Conservation (phyloP, 352 stramenopile genomes). For the Aphanomyces invadans region DNA sequence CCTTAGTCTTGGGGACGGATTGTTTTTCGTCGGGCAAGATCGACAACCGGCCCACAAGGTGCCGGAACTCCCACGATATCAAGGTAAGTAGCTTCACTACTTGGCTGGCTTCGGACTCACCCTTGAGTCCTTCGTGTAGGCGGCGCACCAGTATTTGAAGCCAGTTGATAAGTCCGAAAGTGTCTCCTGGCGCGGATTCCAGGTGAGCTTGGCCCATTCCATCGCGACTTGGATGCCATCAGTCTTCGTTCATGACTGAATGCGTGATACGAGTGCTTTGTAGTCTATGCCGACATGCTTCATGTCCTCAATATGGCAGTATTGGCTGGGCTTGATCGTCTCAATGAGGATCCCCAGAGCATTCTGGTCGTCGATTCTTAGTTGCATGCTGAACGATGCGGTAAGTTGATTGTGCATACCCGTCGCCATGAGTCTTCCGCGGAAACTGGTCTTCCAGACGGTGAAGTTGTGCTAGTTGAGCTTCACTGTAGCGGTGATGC, state of each 20-base stretch:
- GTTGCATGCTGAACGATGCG: neutral
- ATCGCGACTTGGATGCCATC: neutral
- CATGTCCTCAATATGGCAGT: neutral
- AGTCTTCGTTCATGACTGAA: neutral
- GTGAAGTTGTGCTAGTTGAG: neutral
- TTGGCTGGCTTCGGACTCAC: neutral
- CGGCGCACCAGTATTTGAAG: neutral
- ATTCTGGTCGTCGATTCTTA: neutral
- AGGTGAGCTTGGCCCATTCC: neutral
- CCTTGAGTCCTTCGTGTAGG: neutral
- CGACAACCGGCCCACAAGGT: neutral
- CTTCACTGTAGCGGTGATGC: neutral
- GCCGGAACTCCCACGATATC: slow-evolving; percentile 3
- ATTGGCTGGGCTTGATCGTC: neutral
- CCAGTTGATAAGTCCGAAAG: neutral
- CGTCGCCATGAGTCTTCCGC: neutral
- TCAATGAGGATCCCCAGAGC: slow-evolving; percentile 3
- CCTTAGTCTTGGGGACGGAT: neutral
- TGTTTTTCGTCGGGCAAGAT: neutral
- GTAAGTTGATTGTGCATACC: neutral
- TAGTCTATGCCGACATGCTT: neutral
- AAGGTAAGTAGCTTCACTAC: neutral
- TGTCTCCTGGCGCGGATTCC: neutral
- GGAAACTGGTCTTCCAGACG: neutral
- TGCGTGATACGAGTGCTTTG: neutral